phyloP scores from a whole-genome alignment of 2,329 filamentous ascomycete genomes.

The Kalmusia sp. region DNA sequence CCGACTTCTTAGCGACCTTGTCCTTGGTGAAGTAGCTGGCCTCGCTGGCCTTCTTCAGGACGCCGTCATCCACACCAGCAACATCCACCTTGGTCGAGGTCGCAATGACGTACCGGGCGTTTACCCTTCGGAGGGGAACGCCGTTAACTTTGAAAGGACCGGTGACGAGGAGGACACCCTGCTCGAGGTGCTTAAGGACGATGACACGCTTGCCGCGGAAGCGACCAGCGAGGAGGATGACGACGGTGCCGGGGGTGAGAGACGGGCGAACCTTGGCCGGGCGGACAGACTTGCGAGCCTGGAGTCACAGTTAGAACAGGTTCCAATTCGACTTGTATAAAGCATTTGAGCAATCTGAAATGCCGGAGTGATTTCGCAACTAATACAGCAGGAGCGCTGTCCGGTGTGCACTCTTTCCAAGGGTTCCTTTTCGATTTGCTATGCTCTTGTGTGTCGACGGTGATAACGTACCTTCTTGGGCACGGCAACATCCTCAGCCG shows the following conservation, averaged over 20 bases:
- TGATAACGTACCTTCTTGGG: conserved; percentile 94
- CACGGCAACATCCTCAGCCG: conserved; percentile 86
- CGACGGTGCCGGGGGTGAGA: conserved; percentile 92
- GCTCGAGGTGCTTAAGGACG: conserved; percentile 95
- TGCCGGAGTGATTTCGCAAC: neutral
- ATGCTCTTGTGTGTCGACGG: conserved; percentile 18
- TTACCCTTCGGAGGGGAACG: conserved; percentile 92
- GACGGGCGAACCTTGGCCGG: conserved; percentile 85
- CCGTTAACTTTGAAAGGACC: conserved; percentile 99
- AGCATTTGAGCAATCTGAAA: neutral
- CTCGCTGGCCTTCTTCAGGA: conserved; percentile 78
- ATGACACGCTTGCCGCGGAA: conserved; percentile 99
- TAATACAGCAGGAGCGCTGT: neutral
- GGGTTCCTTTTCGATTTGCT: conserved; percentile 19
- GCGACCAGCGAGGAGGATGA: conserved; percentile 98
- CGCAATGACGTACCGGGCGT: conserved; percentile 92
- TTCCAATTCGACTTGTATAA: neutral
- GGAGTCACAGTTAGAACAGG: conserved; percentile 38
- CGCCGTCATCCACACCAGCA: conserved; percentile 75
- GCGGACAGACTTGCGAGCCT: conserved; percentile 95
- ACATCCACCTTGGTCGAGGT: conserved; percentile 87
- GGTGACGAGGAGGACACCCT: conserved; percentile 98
- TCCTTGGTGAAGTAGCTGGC: conserved; percentile 96
- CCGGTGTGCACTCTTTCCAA: neutral
- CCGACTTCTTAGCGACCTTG: conserved; percentile 92